Base-by-base conservation (phyloP, 495 filamentous ascomycete species). In the Annulohypoxylon nitens region DNA sequence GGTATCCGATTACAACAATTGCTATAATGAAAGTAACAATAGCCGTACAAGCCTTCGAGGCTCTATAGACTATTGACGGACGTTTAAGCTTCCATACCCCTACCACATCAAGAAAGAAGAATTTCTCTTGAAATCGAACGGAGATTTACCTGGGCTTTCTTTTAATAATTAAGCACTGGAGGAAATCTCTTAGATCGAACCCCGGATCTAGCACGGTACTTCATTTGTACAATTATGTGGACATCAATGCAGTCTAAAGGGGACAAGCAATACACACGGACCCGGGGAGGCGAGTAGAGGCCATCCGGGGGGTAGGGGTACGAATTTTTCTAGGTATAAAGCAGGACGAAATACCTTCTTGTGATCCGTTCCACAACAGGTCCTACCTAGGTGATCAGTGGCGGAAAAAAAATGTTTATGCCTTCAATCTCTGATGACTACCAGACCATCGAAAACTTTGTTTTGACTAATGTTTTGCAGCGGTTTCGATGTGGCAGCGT, bases 131-230 rank as follows among this genome's bases (percentile, higher is more conserved):
- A 36, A 51, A 36, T 43, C 55, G 48, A 48, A 33, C 23, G 39
- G 12, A n/a, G 30, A 23, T 45, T 18, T 8, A 23, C 18, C 37
- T 18, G 34, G 48, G 34, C 50, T 58, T 14, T 33, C 12, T 50
- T 72, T 59, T 58, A 60, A 72, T 67, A 64, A 48, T 59, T 16
- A 20, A 62, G 36, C 30, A 43, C 63, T 61, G 61, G 60, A 30
- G 48, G 37, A 48, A 43, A n/a, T 10, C 36, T 16, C 9, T 18
- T 50, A 34, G 63, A 18, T 61, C 33, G 16, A 50, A 67, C 69
- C 69, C 69, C 69, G 43, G 69, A 67, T 67, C 23, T 50, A 34
- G 25, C 12, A 50, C 16, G 9, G 48, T 34, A 30, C 25, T 59
- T 14, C n/a, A 51, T 10, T 26, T 59, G 36, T 37, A 30, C 18